Percentiles rank a stretch among this genome's conserved stretches.
Evolutionary conservation across 2,329 filamentous ascomycete species (phyloP).

Genomic region (Colletotrichum sp.): DNA sequence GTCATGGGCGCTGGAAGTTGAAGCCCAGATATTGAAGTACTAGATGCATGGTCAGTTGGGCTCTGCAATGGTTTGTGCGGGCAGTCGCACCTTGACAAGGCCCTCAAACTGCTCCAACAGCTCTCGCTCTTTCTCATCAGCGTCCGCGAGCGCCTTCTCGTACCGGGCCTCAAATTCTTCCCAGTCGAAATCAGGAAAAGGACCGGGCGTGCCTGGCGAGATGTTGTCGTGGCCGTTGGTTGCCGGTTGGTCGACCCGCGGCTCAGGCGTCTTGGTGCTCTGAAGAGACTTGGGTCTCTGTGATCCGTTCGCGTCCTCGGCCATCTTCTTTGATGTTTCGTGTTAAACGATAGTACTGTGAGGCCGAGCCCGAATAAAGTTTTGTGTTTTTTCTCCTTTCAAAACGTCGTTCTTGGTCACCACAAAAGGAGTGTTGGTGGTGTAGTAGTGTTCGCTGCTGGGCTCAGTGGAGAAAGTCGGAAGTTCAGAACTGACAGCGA

Average conservation of each 20-base stretch:
- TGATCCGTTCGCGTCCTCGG: background rate
- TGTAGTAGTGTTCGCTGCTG: background rate
- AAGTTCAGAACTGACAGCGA: background rate
- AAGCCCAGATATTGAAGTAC: constrained; percentile 84
- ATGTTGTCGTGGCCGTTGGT: constrained; percentile 30
- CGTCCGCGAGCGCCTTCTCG: constrained; percentile 65
- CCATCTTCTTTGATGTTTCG: background rate
- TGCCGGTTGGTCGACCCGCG: constrained; percentile 35
- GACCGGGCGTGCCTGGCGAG: constrained; percentile 55
- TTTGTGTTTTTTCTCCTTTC: background rate
- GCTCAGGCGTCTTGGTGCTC: constrained; percentile 42
- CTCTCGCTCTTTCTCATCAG: constrained; percentile 67
- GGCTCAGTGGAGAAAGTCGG: background rate
- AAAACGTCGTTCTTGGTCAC: background rate
- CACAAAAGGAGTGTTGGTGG: background rate
- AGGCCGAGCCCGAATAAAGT: background rate
- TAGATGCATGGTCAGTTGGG: constrained; percentile 36
- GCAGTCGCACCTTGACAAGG: constrained; percentile 62
- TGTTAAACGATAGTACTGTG: background rate
- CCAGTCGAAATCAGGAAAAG: constrained; percentile 74
- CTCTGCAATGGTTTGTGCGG: background rate
- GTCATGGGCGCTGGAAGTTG: constrained; percentile 74
- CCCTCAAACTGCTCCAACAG: constrained; percentile 71
- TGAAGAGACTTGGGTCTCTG: constrained; percentile 17
- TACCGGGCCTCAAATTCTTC: constrained; percentile 75